These are phyloP conservation scores for Schizochytrium sp. DNA, from an alignment of 108 stramenopile genomes.

Conservation along the genomic window DNA sequence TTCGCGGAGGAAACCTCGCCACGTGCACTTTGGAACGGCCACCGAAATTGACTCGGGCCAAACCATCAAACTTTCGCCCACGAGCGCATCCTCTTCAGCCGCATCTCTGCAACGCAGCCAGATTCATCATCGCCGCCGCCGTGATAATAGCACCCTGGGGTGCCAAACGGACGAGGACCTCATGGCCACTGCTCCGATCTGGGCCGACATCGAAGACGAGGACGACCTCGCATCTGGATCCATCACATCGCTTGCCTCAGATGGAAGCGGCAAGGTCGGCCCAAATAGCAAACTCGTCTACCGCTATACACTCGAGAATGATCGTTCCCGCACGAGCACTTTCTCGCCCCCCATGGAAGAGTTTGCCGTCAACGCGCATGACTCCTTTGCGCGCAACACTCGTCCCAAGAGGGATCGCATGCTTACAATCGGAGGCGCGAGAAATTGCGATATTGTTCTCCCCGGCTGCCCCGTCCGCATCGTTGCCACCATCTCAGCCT, in stretches of 20 bases:
- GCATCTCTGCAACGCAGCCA: no score
- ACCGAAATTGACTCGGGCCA: background rate
- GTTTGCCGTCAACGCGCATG: background rate
- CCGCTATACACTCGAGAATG: background rate
- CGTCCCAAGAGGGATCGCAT: background rate
- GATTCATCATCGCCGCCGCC: no score
- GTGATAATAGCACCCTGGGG: background rate
- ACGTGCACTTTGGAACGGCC: background rate
- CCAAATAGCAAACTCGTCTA: background rate
- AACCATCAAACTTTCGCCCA: background rate
- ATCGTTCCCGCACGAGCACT: background rate
- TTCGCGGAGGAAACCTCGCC: background rate
- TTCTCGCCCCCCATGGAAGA: background rate
- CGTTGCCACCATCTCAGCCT: background rate
- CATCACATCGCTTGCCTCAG: no score
- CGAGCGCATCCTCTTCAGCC: background rate
- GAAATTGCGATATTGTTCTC: background rate
- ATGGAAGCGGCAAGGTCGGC: no score
- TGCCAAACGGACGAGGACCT: background rate
- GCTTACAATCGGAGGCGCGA: background rate
- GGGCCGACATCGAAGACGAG: background rate
- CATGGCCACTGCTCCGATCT: background rate
- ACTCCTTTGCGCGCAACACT: background rate
- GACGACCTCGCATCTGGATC: background rate
- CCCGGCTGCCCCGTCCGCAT: background rate